phyloP scores from a whole-genome alignment of 1,284 basidiomycete species.

The Naganishia sp. region DNA sequence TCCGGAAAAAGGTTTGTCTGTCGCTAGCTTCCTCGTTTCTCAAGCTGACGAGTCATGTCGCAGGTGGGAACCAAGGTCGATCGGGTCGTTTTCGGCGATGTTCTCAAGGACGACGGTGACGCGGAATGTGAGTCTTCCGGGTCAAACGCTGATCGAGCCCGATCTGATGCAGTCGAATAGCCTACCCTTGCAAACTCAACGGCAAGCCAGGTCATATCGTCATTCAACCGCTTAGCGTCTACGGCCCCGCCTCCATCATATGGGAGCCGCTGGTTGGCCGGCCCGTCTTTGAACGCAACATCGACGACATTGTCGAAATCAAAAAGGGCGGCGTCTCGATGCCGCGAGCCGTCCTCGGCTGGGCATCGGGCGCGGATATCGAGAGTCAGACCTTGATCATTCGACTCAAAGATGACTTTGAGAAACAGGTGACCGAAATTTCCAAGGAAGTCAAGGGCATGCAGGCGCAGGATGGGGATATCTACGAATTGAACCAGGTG shows the following conservation, averaged over 20 bases:
- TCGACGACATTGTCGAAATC: slow-evolving; percentile 54
- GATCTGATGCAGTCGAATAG: slow-evolving; percentile 33
- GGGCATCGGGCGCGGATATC: slow-evolving; percentile 52
- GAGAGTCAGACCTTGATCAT: slow-evolving; percentile 51
- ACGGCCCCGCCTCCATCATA: slow-evolving; percentile 40
- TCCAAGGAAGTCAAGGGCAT: slow-evolving; percentile 35
- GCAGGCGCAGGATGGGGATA: slow-evolving; percentile 41
- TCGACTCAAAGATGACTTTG: slow-evolving; percentile 42
- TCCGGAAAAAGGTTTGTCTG: slow-evolving; percentile 44
- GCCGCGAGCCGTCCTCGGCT: slow-evolving; percentile 53
- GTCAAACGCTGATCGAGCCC: not conserved
- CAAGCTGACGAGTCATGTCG: not conserved
- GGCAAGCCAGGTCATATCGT: slow-evolving; percentile 51
- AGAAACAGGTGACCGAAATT: slow-evolving; percentile 37
- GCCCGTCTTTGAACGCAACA: slow-evolving; percentile 43
- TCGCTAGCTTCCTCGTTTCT: not conserved
- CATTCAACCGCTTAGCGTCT: slow-evolving; percentile 42
- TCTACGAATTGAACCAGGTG: slow-evolving; percentile 50
- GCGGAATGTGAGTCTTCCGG: slow-evolving; percentile 41
- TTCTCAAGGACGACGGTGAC: slow-evolving; percentile 47
- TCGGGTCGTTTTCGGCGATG: slow-evolving; percentile 46
- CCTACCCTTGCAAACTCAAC: slow-evolving; percentile 51
- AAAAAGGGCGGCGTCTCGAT: slow-evolving; percentile 55
- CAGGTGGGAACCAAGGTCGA: slow-evolving; percentile 52
- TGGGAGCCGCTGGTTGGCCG: slow-evolving; percentile 39